A percentile compares a stretch with the other conserved stretches of the same genome.
phyloP scores from a whole-genome alignment of 108 stramenopile species.

The Cyclotella distinguenda region DNA sequence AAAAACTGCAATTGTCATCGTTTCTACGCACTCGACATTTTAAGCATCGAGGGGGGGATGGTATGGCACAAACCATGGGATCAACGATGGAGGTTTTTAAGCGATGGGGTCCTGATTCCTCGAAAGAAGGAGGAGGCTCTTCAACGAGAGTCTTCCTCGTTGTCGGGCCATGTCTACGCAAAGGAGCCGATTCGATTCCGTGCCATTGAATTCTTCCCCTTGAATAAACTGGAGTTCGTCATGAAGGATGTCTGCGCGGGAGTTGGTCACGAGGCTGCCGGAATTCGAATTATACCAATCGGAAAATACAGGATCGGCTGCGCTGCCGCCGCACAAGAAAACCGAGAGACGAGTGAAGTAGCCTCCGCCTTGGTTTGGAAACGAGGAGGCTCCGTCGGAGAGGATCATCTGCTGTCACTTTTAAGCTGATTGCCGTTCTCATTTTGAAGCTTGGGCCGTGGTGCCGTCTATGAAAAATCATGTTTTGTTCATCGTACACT shows the following conservation, averaged over 20 bases:
- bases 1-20: conserved; percentile 16
- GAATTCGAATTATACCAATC: conserved; percentile 35
- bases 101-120: conserved; percentile 44
- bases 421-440: neutral
- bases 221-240: conserved; percentile 46
- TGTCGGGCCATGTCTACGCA: conserved; percentile 18
- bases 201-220: conserved; percentile 49
- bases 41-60: conserved; percentile 44
- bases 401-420: conserved; percentile 1
- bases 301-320: conserved; percentile 26
- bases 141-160: conserved; percentile 1
- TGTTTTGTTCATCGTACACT: too few relatives aligned
- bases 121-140: conserved; percentile 43
- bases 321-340: neutral
- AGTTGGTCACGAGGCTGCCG: conserved; percentile 43
- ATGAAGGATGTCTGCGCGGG: conserved; percentile 47
- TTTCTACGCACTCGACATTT: conserved; percentile 40
- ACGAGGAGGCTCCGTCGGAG: neutral
- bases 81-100: conserved; percentile 39
- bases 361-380: neutral
- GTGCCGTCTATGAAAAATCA: too few relatives aligned
- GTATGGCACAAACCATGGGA: conserved; percentile 48
- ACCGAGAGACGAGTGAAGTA: neutral
- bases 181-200: conserved; percentile 45
- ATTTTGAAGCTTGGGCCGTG: neutral